Evolutionary conservation across 1,139 yeast species (phyloP), one percentile per base, ranked within the genome.

Genomic region (Meyerozyma guilliermondii): DNA sequence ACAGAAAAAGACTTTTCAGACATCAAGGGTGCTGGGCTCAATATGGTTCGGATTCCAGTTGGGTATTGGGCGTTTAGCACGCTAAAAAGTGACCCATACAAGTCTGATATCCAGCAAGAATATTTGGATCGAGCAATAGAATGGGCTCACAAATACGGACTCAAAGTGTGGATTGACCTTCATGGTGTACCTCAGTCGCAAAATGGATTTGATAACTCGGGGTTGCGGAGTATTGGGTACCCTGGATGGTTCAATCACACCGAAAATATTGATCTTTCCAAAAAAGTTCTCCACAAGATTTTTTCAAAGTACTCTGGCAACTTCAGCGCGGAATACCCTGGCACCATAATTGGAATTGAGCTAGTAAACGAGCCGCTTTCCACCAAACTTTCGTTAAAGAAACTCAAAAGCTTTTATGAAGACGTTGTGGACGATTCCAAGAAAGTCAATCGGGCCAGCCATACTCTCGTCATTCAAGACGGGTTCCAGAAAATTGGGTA

Each of bases 171-270:
- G 85, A 64, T 81, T 41, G 86, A 81, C 55, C 60, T 81, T 43
- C 87, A 81, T 53, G 86, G 86, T 22, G 78, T 72, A 7, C 86
- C 86, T 3, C 84, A 84, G 1, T 76, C 84, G 2, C 87, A 81
- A 52, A 81, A 81, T 56, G 87, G 87, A n/a, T 81, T 81, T 56
- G 87, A 81, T 52, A 81, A 81, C 56, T 78, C 84, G 3, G 87
- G 87, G 1, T 59, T 63, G 40, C 66, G 85, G 53, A 74, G 72
- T 45, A 60, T 63, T 17, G 65, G 66, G 16, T 58, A 60, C 39
- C 68, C 79, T 8, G 71, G 71, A 5, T 81, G 86, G 86, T 74
- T 75, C 53, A 58, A 67, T 23, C 52, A 60, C 11, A 62, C 68
- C 1, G 66, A 62, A 38, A 65, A 78, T 48, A 60, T 73, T 9